Percentiles rank a stretch among this genome's conserved stretches.
Conservation (phyloP, 495 filamentous ascomycete species). For the Apodospora peruviana region DNA sequence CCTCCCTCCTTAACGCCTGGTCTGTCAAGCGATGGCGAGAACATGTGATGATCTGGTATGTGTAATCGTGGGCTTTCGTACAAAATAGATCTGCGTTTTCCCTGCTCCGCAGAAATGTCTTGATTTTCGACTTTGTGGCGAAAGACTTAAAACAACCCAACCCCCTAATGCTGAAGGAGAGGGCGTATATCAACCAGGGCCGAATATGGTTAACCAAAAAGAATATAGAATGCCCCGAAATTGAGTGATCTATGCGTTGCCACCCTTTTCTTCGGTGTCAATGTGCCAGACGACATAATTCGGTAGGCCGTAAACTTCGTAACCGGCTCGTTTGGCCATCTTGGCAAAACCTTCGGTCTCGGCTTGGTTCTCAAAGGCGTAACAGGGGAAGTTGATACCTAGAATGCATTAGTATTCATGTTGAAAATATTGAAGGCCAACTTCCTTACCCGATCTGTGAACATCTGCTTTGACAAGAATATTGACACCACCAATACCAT, state of each 20-base stretch:
- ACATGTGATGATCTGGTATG: background rate
- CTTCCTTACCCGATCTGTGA: conserved; percentile 83
- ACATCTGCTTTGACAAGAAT: conserved; percentile 97
- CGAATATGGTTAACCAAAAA: too few relatives aligned
- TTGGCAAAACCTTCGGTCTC: conserved; percentile 98
- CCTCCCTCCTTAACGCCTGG: background rate
- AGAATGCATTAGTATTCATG: too few relatives aligned
- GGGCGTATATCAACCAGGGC: too few relatives aligned
- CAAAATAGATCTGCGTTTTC: background rate
- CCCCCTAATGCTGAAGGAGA: too few relatives aligned
- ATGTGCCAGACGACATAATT: conserved; percentile 99
- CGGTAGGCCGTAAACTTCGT: conserved; percentile 84
- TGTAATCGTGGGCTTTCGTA: conserved; percentile 2
- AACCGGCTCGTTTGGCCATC: conserved; percentile 97
- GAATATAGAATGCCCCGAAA: too few relatives aligned
- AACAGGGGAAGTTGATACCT: conserved; percentile 97
- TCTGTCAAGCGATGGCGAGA: background rate
- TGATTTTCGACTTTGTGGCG: too few relatives aligned
- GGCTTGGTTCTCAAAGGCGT: conserved; percentile 97
- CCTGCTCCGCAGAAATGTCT: too few relatives aligned
- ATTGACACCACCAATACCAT: conserved; percentile 95
- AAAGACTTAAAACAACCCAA: too few relatives aligned
- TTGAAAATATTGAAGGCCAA: too few relatives aligned
- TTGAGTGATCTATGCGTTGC: conserved; percentile 55
- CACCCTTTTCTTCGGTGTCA: conserved; percentile 97